These are phyloP conservation scores for Ophiostoma sp. DNA, from an alignment of 2,329 filamentous ascomycete genomes.

Conservation along the genomic window DNA sequence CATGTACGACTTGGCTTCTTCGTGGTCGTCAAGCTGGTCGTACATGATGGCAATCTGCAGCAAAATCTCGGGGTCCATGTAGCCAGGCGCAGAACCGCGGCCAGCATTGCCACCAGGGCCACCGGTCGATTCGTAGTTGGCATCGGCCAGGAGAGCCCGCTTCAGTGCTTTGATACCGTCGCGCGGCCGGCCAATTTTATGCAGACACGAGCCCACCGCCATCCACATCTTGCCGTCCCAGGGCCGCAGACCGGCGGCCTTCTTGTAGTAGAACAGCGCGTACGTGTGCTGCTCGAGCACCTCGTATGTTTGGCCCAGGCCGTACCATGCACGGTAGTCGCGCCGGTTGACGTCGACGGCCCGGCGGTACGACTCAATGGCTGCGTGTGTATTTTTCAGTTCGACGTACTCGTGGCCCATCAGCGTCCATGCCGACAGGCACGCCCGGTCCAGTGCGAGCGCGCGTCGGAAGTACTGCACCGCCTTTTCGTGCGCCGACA, in stretches of 20 bases:
- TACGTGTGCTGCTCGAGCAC: conserved; percentile 98
- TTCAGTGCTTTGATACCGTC: conserved; percentile 96
- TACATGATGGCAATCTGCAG: conserved; percentile 89
- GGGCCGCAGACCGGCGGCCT: conserved; percentile 85
- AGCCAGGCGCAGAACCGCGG: conserved; percentile 40
- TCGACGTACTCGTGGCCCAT: conserved; percentile 99
- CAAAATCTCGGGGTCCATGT: conserved; percentile 87
- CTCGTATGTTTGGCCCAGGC: conserved; percentile 94
- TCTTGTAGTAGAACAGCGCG: conserved; percentile 95
- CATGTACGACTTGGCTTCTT: conserved; percentile 90
- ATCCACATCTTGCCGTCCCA: conserved; percentile 99
- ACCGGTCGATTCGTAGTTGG: conserved; percentile 68
- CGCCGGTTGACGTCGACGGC: conserved; percentile 95
- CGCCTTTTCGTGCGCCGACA: conserved; percentile 95
- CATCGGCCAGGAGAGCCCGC: conserved; percentile 83
- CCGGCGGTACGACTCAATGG: conserved; percentile 93
- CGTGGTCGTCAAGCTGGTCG: conserved; percentile 73
- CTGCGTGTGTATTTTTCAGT: conserved; percentile 96
- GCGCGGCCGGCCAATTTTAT: conserved; percentile 81
- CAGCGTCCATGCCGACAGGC: conserved; percentile 92
- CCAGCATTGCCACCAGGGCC: conserved; percentile 43
- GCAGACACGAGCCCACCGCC: conserved; percentile 87
- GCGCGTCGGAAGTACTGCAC: conserved; percentile 97
- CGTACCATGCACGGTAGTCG: conserved; percentile 98
- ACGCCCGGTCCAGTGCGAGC: conserved; percentile 83